Evolutionary conservation across 2,329 filamentous ascomycete genomes (phyloP), one percentile per base, ranked within the genome.

Genomic region (Fusarium tuaranense): DNA sequence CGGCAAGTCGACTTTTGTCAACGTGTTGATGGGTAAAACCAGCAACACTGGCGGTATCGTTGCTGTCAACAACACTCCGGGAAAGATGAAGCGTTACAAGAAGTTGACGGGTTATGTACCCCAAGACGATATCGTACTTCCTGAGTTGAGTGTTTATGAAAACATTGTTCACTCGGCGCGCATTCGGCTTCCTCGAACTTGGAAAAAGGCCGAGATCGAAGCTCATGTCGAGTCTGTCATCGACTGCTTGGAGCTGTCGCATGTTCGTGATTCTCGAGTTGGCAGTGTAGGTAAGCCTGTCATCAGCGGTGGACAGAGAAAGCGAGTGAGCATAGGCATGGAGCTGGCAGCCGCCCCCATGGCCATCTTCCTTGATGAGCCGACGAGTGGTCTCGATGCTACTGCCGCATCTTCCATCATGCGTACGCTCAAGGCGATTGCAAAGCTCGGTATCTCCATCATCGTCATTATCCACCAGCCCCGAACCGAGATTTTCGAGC

Each of bases 51-150:
- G 83, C 1, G 89, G 89, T 3, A 73, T 82, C 0, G 86, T 89
- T 30, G 87, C 85, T 57, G 84, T 91, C 72, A 91, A 91, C 70
- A 86, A 86, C n/a, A 81, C 83, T 6, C 82, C 85, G 0, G 84
- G 85, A 14, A 84, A 84, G 70, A 83, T 88, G 80, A 84, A 84
- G 76, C 82, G 82, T 48, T 91, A 89, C 79, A 90, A 88, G 79
- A 90, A 90, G 77, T 82, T 91, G 67, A 90, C 91, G 30, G 89
- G 89, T 25, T 91, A 90, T 69, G 89, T 92, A 4, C 89, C 90
- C 1, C 89, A 92, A 74, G 88, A 91, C 70, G 90, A 91, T 77
- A 86, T 91, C 30, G 85, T 91, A 4, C 83, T 91, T 12, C 87
- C 89, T 0, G 88, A 92, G 76, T 80, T 92, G 55, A 92, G 89